These are phyloP conservation scores for Triticum turgidum DNA, from an alignment of 176 grass and related monocot species.

Conservation along the genomic window DNA sequence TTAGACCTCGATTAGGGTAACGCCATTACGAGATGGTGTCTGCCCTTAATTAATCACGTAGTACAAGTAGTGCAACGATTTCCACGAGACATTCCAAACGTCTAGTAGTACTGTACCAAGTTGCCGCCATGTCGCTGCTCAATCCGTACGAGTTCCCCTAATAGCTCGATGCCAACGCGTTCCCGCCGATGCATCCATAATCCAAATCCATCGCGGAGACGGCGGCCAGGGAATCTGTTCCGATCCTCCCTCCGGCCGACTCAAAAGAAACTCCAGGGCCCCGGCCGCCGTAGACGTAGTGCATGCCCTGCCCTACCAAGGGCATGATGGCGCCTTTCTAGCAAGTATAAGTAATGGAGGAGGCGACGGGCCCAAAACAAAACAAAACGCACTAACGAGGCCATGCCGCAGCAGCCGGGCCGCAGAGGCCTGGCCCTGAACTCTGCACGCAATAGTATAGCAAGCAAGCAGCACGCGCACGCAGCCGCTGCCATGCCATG, in stretches of 20 bases:
- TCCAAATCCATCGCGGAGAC: no score
- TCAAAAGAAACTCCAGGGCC: no score
- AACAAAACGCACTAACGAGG: not conserved
- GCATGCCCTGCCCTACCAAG: not conserved
- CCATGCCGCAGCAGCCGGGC: not conserved
- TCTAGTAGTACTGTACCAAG: not conserved
- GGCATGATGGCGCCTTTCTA: constrained; percentile 46
- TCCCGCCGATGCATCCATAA: no score
- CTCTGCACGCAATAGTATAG: no score
- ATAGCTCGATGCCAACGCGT: not conserved
- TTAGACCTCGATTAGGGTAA: not conserved
- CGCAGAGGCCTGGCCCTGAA: not conserved
- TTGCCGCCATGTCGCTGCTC: not conserved
- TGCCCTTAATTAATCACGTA: not conserved
- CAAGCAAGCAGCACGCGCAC: not conserved
- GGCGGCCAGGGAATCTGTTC: no score
- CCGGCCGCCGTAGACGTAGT: no score
- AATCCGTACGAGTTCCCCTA: not conserved
- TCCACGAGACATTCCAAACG: not conserved
- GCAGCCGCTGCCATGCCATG: not conserved
- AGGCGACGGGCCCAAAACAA: not conserved
- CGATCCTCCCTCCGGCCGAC: no score
- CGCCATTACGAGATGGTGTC: not conserved
- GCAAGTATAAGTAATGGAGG: not conserved
- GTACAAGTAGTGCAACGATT: no score